Conservation (phyloP, 805 yeast species). For the Scheffersomyces amazonensis region DNA sequence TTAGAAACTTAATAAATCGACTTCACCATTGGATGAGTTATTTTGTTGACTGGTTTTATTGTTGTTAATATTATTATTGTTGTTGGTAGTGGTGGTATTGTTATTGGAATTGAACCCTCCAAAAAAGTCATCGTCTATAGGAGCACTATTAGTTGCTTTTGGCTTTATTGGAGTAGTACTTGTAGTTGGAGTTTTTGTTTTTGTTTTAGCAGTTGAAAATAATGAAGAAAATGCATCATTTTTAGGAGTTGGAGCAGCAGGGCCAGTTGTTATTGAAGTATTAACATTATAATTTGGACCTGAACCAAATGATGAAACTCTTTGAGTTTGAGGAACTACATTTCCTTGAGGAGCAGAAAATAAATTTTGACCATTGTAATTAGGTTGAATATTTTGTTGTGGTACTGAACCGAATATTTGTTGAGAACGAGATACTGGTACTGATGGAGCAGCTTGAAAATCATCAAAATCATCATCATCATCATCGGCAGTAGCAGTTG, state of each 20-base stretch:
- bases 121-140: slow-evolving; percentile 25
- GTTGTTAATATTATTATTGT: slow-evolving; percentile 11
- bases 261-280: slow-evolving; percentile 40
- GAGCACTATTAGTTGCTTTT: slow-evolving; percentile 1
- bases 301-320: slow-evolving; percentile 6
- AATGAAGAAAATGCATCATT: slow-evolving; percentile 73
- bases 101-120: slow-evolving; percentile 29
- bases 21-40: slow-evolving; percentile 31
- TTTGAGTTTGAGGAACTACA: slow-evolving; percentile 8
- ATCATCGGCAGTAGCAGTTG: slow-evolving; percentile 33
- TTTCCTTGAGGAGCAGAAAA: slow-evolving; percentile 1
- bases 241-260: slow-evolving; percentile 37
- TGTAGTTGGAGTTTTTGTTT: slow-evolving; percentile 19
- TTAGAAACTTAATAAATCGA: slow-evolving; percentile 49
- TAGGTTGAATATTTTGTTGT: slow-evolving; percentile 4
- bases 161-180: slow-evolving; percentile 14
- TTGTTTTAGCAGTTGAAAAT: slow-evolving; percentile 61
- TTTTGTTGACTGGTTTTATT: slow-evolving; percentile 7
- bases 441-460: slow-evolving; percentile 67
- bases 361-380: slow-evolving; percentile 9
- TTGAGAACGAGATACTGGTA: slow-evolving; percentile 8
- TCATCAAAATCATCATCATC: slow-evolving; percentile 81
- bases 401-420: slow-evolving; percentile 6
- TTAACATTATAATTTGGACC: slow-evolving; percentile 18
- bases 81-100: slow-evolving; percentile 8